phyloP scores from a whole-genome alignment of 257 asterid species.

The Jacaranda copaia region DNA sequence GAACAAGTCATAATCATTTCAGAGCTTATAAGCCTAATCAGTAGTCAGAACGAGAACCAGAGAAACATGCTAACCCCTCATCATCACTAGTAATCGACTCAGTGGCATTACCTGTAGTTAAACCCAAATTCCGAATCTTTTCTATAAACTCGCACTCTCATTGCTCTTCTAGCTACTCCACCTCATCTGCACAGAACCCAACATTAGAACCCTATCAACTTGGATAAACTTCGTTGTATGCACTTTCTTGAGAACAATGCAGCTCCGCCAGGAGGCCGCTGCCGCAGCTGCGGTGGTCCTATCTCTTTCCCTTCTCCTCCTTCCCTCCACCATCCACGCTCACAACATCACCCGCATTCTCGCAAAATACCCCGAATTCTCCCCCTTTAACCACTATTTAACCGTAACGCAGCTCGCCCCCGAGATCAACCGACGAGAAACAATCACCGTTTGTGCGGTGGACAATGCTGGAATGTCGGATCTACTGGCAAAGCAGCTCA shows the following conservation, averaged over 20 bases:
- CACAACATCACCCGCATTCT: constrained; percentile 72
- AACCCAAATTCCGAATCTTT: not conserved
- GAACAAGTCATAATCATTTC: not conserved
- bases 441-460: constrained; percentile 76
- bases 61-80: not conserved
- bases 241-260: constrained; percentile 46
- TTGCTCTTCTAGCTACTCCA: not conserved
- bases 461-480: constrained; percentile 69
- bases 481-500: constrained; percentile 60
- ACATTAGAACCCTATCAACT: not conserved
- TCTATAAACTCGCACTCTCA: constrained; percentile 24
- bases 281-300: constrained; percentile 43
- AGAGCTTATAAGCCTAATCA: not conserved
- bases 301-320: constrained; percentile 33
- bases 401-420: constrained; percentile 66
- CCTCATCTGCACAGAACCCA: not conserved
- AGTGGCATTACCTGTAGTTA: constrained; percentile 11
- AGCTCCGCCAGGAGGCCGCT: constrained; percentile 46
- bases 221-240: not conserved
- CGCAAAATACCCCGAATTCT: constrained; percentile 49
- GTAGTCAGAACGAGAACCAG: not conserved
- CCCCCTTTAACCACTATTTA: constrained; percentile 68
- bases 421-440: constrained; percentile 63
- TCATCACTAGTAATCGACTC: not conserved
- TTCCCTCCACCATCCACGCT: constrained; percentile 47